These are phyloP conservation scores for Candida namnaoensis DNA, from an alignment of 805 yeast species.

Conservation along the genomic window DNA sequence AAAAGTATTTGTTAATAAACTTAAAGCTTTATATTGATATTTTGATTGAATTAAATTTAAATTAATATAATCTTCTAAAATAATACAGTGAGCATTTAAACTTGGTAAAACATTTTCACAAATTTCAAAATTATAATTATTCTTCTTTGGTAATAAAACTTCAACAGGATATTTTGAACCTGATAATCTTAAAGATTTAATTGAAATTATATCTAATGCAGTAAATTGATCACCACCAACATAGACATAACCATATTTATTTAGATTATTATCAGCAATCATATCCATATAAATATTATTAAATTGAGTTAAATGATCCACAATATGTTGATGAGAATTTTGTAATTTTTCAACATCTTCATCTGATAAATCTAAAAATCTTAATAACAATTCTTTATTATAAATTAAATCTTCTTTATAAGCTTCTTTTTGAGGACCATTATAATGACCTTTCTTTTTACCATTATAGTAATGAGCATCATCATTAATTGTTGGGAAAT, in stretches of 20 bases:
- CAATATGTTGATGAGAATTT: constrained; percentile 7
- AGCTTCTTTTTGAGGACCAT: constrained; percentile 10
- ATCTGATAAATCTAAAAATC: constrained; percentile 3
- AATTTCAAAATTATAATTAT: constrained; percentile 58
- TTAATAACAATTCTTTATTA: constrained; percentile 6
- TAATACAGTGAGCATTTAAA: constrained; percentile 50
- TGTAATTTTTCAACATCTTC: constrained; percentile 3
- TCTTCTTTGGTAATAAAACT: constrained; percentile 57
- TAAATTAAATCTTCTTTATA: constrained; percentile 7
- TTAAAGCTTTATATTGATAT: constrained; percentile 63
- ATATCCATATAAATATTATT: constrained; percentile 9
- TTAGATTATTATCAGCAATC: constrained; percentile 3
- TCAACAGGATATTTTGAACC: constrained; percentile 71
- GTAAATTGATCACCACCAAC: constrained; percentile 67
- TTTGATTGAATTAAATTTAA: constrained; percentile 22
- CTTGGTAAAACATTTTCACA: constrained; percentile 56
- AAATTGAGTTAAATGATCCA: constrained; percentile 7
- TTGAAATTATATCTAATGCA: constrained; percentile 44
- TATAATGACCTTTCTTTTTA: constrained; percentile 7
- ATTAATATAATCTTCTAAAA: constrained; percentile 37
- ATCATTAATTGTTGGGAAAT: not conserved
- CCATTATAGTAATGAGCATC: constrained; percentile 7
- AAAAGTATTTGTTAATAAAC: constrained; percentile 66
- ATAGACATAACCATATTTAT: constrained; percentile 47
- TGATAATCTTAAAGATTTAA: constrained; percentile 42